phyloP scores from a whole-genome alignment of 139 green algal genomes.

The Auxenochlorella pyrenoidosa region DNA sequence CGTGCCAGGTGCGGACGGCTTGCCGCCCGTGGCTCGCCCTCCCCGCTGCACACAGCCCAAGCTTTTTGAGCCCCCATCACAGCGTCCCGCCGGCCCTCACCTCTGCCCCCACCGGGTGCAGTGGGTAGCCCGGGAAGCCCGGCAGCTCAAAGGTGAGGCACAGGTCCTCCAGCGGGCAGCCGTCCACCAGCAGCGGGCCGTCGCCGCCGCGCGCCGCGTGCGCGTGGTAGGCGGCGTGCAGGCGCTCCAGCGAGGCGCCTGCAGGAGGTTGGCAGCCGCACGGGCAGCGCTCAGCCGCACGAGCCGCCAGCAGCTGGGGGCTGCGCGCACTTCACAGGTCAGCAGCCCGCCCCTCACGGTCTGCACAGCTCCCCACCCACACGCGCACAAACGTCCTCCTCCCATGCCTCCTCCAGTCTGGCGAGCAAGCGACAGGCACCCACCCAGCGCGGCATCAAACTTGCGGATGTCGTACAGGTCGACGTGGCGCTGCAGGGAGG shows the following conservation, averaged over 20 bases:
- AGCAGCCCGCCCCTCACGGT: too few relatives aligned
- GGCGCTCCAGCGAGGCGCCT: conserved; percentile 70
- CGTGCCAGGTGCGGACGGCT: too few relatives aligned
- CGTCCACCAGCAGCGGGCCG: conserved; percentile 74
- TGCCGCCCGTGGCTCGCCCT: not conserved
- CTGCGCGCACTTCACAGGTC: not conserved
- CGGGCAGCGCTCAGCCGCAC: too few relatives aligned
- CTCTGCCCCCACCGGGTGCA: conserved; percentile 21
- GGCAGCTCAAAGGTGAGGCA: conserved; percentile 96
- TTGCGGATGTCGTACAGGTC: conserved; percentile 80
- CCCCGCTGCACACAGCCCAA: not conserved
- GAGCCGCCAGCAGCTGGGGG: too few relatives aligned
- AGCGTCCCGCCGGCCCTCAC: not conserved
- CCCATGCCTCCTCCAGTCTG: too few relatives aligned
- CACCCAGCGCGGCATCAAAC: conserved; percentile 82
- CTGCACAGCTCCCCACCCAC: too few relatives aligned
- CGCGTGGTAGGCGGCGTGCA: conserved; percentile 62
- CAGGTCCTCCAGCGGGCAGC: conserved; percentile 85
- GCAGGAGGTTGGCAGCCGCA: not conserved
- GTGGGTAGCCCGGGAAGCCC: conserved; percentile 49
- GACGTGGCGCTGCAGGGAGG: conserved; percentile 56
- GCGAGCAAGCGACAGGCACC: too few relatives aligned
- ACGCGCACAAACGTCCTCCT: too few relatives aligned
- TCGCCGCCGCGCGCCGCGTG: not conserved
- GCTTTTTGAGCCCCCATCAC: too few relatives aligned